Evolutionary conservation across 2,329 filamentous ascomycete species (phyloP), one percentile per base, ranked within the genome.

Genomic region (Graphiopsis chlorocephala): DNA sequence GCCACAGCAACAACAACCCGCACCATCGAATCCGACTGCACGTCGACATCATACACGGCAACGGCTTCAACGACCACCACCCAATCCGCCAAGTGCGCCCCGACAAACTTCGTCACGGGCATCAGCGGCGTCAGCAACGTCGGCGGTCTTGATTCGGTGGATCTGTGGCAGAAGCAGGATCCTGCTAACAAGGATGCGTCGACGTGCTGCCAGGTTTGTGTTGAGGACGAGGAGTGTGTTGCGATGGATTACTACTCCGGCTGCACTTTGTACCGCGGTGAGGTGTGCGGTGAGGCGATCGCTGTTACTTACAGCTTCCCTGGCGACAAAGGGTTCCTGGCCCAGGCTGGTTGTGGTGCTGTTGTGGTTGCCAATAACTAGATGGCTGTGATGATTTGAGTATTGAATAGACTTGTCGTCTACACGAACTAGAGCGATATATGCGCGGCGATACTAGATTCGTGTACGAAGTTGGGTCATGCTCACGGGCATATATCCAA

Each of bases 141-240:
- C 17, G 28, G 14, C 28, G 26, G n/a, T 12, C 28, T 55, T 5
- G 52, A 55, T 7, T 11, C n/a, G 3, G 28, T 31, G 28, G 23
- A 31, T 10, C 6, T 31, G 28, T 56, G 29, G 53, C 53, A 23
- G 4, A 25, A 14, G 11, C 17, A 56, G n/a, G 14, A 38, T 10
- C 56, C 56, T 17, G 56, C 35, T 2, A 58, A 58, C 56, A 45
- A 45, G 23, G 56, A 58, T 20, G 33, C 56, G 15, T 58, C 56
- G 14, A 26, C 56, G 10, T 58, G 56, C 56, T 58, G 56, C 15
- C 56, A 58, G 10, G 33, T 28, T 6, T 58, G 56, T 12, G 56
- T 58, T 26, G 56, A 58, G 26, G 56, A 58, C 4, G 33, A 42
- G 14, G 35, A 45, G 23, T 58, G 56, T 10, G 53, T 56, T n/a